Evolutionary conservation across 1,139 yeast genomes (phyloP), one percentile per base, ranked within the genome.

Genomic region (Protomyces inouyei): DNA sequence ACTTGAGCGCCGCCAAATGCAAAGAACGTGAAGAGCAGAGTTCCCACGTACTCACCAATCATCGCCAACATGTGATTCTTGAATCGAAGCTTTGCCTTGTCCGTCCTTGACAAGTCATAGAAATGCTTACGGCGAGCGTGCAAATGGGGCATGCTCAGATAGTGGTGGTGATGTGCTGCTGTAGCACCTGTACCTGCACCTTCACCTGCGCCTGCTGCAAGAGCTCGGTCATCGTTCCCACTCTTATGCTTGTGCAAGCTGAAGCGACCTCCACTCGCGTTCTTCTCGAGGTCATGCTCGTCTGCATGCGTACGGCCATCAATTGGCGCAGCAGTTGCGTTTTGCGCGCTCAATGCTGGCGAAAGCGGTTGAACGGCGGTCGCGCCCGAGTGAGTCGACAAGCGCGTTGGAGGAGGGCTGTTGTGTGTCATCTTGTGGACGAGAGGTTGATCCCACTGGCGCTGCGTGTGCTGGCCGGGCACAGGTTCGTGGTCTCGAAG

Each of bases 21-120:
- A 69, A 85, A 81, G 85, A 91, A 86, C 70, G 89, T 79, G 77
- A 90, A 90, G 76, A 87, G 80, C 73, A 87, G 88, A 48, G 97
- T 90, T 71, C 97, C 97, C 71, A 85, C 83, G 75, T 89, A 87
- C 77, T 89, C 96, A 74, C 85, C 87, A 67, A 79, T 73, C 38
- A 79, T 76, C 23, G 86, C 86, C 68, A 83, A 74, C 46, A 54
- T 12, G 36, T 60, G 63, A 36, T 59, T 59, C 57, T 59, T 59
- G n/a, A 59, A 12, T 5, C 57, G 40, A 25, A 59, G 36, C 46
- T 40, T 55, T 28, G 48, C 48, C 48, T 43, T 16, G 16, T 43
- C 48, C 6, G 25, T 6, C 48, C 4, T 43, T 5, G 48, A 43
- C 16, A 43, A 21, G 14, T 43, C 48, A 21, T 21, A 5, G 12